A percentile compares a stretch with the other conserved stretches of the same genome.
These are phyloP conservation scores for Cryptosporidium bovis DNA, from an alignment of 169 alveolate species.

Conservation along the genomic window DNA sequence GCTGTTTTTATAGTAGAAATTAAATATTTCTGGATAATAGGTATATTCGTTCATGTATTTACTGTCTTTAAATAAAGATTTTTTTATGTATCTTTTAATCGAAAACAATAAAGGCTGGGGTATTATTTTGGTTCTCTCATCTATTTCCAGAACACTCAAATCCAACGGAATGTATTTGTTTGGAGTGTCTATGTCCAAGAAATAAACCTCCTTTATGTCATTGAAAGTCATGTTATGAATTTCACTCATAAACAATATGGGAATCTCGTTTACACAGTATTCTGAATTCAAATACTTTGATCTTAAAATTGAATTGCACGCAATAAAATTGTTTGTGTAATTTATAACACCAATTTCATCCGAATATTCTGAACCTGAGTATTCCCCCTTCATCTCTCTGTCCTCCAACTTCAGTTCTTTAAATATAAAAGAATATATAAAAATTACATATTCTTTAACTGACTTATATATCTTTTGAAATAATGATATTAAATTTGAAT, in stretches of 20 bases:
- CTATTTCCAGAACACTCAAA: neutral
- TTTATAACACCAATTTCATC: neutral
- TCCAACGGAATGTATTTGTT: conserved; percentile 46
- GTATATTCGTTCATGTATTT: neutral
- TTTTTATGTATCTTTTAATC: conserved; percentile 5
- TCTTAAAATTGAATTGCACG: conserved; percentile 12
- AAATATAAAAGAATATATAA: conserved; percentile 2
- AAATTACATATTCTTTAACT: conserved; percentile 11
- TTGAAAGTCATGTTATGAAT: neutral
- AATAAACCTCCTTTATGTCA: conserved; percentile 9
- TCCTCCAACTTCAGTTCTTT: neutral
- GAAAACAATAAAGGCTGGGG: conserved; percentile 39
- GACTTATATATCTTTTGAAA: conserved; percentile 18
- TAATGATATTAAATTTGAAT: neutral
- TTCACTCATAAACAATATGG: neutral
- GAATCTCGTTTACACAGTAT: conserved; percentile 26
- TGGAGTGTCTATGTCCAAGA: conserved; percentile 13
- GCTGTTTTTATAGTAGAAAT: conserved; percentile 39
- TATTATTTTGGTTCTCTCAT: neutral
- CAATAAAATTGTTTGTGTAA: conserved; percentile 8
- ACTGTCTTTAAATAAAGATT: neutral
- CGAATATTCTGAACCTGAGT: neutral
- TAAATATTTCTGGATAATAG: conserved; percentile 22
- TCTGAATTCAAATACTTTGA: conserved; percentile 18
- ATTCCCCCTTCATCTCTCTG: neutral